A percentile compares a stretch with the other conserved stretches of the same genome.
phyloP scores from a whole-genome alignment of 805 yeast genomes.

The Kluyveromyces dobzhanskii region DNA sequence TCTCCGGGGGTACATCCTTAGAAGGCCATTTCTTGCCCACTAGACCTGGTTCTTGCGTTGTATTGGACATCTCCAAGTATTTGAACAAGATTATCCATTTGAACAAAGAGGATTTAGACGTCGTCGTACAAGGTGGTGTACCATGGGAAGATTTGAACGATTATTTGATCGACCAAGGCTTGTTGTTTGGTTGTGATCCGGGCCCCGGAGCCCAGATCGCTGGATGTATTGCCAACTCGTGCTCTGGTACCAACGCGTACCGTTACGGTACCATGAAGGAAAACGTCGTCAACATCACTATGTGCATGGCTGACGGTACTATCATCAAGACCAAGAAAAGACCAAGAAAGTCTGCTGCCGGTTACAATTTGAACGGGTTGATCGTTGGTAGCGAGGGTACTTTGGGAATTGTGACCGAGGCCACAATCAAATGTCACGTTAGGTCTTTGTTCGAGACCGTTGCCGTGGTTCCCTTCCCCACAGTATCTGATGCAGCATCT shows the following conservation, averaged over 20 bases:
- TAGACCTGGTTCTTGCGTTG: slow-evolving; percentile 54
- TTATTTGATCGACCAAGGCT: slow-evolving; percentile 37
- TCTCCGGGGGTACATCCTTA: slow-evolving; percentile 68
- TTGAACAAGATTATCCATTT: slow-evolving; percentile 52
- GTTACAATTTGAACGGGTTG: slow-evolving; percentile 68
- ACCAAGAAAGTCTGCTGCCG: slow-evolving; percentile 73
- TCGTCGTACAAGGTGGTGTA: slow-evolving; percentile 69
- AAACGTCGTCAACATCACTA: slow-evolving; percentile 57
- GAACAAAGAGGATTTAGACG: slow-evolving; percentile 59
- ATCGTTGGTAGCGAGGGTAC: slow-evolving; percentile 78
- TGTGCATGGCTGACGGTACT: slow-evolving; percentile 76
- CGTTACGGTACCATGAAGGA: slow-evolving; percentile 77
- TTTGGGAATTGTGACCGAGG: slow-evolving; percentile 69
- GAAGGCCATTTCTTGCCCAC: slow-evolving; percentile 79
- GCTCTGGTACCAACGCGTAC: slow-evolving; percentile 75
- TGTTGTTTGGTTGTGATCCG: slow-evolving; percentile 68
- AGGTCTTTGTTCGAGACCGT: slow-evolving; percentile 60
- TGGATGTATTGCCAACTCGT: slow-evolving; percentile 70
- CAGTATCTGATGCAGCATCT: slow-evolving; percentile 61
- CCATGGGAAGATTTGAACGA: slow-evolving; percentile 69
- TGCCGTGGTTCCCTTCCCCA: slow-evolving; percentile 59
- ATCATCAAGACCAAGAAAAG: slow-evolving; percentile 63
- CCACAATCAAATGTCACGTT: slow-evolving; percentile 60
- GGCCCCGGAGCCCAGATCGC: slow-evolving; percentile 79
- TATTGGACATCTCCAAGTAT: slow-evolving; percentile 45